Evolutionary conservation across 345 rosid genomes (phyloP), one percentile per base, ranked within the genome.

Genomic region (Gossypium raimondii): DNA sequence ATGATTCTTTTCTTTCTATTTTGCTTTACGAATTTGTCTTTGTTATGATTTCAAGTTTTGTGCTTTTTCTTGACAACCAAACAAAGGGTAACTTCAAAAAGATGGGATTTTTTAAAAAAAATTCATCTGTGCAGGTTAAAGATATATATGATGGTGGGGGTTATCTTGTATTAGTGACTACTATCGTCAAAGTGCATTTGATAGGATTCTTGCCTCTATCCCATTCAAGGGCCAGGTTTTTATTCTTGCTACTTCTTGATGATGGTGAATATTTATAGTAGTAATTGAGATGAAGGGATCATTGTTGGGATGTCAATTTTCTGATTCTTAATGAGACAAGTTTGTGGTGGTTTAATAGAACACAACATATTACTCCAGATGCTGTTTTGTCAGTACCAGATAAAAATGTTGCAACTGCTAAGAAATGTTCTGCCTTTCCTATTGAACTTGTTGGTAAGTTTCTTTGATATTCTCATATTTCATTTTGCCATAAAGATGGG

Each of bases 221-320:
- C 97, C 98, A 72, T 94, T 92, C 85, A 92, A 94, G 80, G 97
- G 98, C 75, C 97, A 91, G 97, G 98, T 89, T 64, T 22, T 18
- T 52, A 16, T 18, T 17, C 75, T 13, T 52, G 18, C 27, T 16
- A 41, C 68, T 24, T 67, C 24, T 27, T 27, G 56, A 47, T 47
- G 11, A 45, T 67, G 56, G 18, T 11, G 16, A 24, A 18, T 55
- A 57, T 72, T 38, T n/a, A 9, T 4, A 43, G 52, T 12, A 67
- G 51, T 43, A 45, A 27, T 27, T 27, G 29, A 27, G 52, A 44
- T 44, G 43, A 20, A 8, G 29, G 29, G 29, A 27, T 73, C 27
- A 41, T 27, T 51, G 72, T 38, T 74, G 71, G 57, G 22, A 53
- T 51, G 18, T 63, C 18, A 29, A 62, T 12, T 75, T 83, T 82